Evolutionary conservation across 495 filamentous ascomycete genomes (phyloP).

Genomic region (Melanomma pulvis-pyrius): DNA sequence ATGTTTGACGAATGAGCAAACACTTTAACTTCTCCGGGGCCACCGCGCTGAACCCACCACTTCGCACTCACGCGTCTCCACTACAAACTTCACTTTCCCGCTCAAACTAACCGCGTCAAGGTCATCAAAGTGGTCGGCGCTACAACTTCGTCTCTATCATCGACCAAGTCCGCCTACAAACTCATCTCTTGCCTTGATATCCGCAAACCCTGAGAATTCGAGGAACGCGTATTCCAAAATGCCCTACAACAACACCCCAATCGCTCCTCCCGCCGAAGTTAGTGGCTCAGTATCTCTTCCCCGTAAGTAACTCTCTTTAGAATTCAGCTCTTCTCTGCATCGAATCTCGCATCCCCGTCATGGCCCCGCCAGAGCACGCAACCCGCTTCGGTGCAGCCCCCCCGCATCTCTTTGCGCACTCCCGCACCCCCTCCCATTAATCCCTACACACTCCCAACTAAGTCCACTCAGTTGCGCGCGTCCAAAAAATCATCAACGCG

Average conservation of each 20-base stretch:
- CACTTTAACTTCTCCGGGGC: background rate
- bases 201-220: background rate
- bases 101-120: slow-evolving; percentile 4
- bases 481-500: slow-evolving; percentile 88
- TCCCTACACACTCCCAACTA: background rate
- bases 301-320: slow-evolving; percentile 57
- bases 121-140: background rate
- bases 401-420: too few species aligned
- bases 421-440: too few species aligned
- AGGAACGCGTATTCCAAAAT: slow-evolving; percentile 52
- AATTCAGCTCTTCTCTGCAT: background rate
- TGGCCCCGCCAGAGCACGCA: slow-evolving; percentile 13
- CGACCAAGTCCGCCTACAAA: background rate
- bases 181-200: background rate
- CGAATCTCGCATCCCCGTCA: background rate
- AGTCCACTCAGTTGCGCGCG: slow-evolving; percentile 69
- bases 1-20: slow-evolving; percentile 3
- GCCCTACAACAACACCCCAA: slow-evolving; percentile 88
- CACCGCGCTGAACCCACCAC: background rate
- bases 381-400: too few species aligned
- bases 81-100: background rate
- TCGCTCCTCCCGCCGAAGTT: slow-evolving; percentile 75
- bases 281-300: slow-evolving; percentile 85
- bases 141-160: background rate
- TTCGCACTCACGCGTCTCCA: background rate